phyloP scores from a whole-genome alignment of 805 yeast species.

The Starmerella ratchasimensis region DNA sequence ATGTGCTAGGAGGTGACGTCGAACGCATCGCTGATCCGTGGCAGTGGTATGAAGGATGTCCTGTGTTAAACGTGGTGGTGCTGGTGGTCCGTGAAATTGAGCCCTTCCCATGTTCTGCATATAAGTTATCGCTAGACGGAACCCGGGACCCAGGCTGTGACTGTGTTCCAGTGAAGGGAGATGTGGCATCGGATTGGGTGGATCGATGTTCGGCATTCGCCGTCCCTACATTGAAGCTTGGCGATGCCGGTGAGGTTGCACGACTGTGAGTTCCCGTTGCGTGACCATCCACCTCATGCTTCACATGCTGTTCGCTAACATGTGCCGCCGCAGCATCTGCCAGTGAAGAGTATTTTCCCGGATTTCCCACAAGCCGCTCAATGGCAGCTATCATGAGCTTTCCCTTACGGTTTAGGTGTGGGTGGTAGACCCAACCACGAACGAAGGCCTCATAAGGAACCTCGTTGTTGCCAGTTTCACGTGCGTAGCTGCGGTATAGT shows the following conservation, averaged over 20 bases:
- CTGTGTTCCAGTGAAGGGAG: no score
- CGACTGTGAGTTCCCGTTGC: no score
- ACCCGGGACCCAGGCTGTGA: no score
- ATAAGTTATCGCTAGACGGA: no score
- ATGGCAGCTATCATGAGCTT: slow-evolving; percentile 34
- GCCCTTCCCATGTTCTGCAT: no score
- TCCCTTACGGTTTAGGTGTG: slow-evolving; percentile 64
- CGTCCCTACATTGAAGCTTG: not conserved
- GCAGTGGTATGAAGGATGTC: no score
- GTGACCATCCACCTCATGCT: slow-evolving; percentile 1
- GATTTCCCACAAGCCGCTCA: slow-evolving; percentile 21
- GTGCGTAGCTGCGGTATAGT: slow-evolving; percentile 16
- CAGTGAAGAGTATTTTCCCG: slow-evolving; percentile 20
- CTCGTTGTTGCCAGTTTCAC: slow-evolving; percentile 6
- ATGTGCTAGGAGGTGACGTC: no score
- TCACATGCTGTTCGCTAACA: slow-evolving; percentile 1
- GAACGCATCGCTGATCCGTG: no score
- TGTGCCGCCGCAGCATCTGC: slow-evolving; percentile 11
- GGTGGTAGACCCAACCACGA: slow-evolving; percentile 57
- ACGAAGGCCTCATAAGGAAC: slow-evolving; percentile 25
- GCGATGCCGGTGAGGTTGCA: not conserved
- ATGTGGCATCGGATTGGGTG: no score
- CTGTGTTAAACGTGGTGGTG: no score
- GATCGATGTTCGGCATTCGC: no score
- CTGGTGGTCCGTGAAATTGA: no score